Base-by-base conservation (phyloP, 495 filamentous ascomycete species). In the Neurospora terricola region DNA sequence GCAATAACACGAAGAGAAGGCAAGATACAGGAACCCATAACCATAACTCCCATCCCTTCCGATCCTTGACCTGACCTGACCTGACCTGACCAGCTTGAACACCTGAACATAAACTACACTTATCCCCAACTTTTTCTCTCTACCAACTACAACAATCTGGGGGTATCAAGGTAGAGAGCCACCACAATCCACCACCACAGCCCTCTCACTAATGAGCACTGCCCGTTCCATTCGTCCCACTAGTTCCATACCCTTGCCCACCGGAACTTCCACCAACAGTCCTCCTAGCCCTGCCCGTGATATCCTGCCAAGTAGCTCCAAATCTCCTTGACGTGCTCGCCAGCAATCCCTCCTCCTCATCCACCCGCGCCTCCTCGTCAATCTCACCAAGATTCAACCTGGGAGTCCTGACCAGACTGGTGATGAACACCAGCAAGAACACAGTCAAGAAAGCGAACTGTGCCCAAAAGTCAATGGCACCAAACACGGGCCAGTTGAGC, bases 401-500 rank as follows among this genome's bases (percentile, higher is more conserved):
- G 2, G 95, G 94, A 10, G 93, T 91, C 37, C 92, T 89, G 83
- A 99, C 88, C 1, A 98, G 82, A 3, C 91, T 88, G 3, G 89
- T 90, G 40, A 93, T 48, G 74, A 94, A 90, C 38, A 96, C 88
- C 70, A 96, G 82, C 9, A 96, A 78, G 82, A 96, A 97, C 16
- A 97, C 84, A 23, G 85, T 93, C 66, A 98, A 82, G 82, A 98
- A 98, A 14, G 86, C 90, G 77, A 97, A 97, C 78, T 98, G 96
- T 0, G 93, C 92, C 94, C 94, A 98, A 83, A 98, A 99, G 73
- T 91, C 87, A 14, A 98, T 85, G 40, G 89, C 91, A n/a, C 96
- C 96, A 81, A 99, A 97, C 78, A 97, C 92, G 18, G 96, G 95
- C 85, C 94, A 99, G 82, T 95, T 96, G 74, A 98, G 84, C n/a